Evolutionary conservation across 176 grass and related monocot species (phyloP).

Genomic region (maize (Zea mays)): Zm-B73-REFERENCE-NAM-5.0 NC_050096.1:285109501-285110000

Average conservation of each 20-base stretch:
- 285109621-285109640: conserved; percentile 29
- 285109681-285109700: conserved; percentile 27
- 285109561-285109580: neutral
- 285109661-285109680: conserved; percentile 38
- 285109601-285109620: neutral
- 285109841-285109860: conserved; percentile 25
- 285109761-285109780: neutral
- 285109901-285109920: neutral
- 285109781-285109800: conserved; percentile 8
- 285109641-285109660: conserved; percentile 20
- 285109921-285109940: neutral
- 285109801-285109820: neutral
- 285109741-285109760: neutral
- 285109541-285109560: neutral
- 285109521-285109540: neutral
- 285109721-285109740: neutral
- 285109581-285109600: neutral
- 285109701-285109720: neutral
- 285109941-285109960: conserved; percentile 28
- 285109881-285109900: conserved; percentile 41
- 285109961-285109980: conserved; percentile 59
- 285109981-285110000: conserved; percentile 62
- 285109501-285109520: neutral
- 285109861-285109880: conserved; percentile 41
- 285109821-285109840: too few species aligned